Conservation (phyloP, 225 moss, liverwort and hornwort genomes). For the Ulota crispa region DNA sequence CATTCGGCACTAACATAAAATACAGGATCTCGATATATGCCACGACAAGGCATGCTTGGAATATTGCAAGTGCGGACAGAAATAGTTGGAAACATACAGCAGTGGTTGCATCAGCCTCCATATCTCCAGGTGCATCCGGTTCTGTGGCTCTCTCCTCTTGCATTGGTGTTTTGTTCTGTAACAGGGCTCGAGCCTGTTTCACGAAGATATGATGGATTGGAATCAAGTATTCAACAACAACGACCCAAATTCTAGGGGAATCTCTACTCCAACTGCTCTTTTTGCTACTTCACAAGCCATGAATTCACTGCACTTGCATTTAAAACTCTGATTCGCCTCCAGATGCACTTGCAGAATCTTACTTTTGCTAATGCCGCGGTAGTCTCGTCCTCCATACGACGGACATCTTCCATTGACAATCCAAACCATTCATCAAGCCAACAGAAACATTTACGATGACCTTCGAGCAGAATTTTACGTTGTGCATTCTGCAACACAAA, state of each 20-base stretch:
- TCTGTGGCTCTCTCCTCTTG: constrained; percentile 32
- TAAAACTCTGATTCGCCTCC: not conserved
- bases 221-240: not conserved
- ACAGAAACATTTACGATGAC: constrained; percentile 93
- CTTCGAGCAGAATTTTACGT: constrained; percentile 77
- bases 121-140: constrained; percentile 19
- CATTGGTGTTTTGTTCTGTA: constrained; percentile 36
- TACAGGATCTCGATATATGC: not conserved
- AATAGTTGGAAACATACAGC: constrained; percentile 21
- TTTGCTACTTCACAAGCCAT: not conserved
- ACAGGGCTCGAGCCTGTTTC: constrained; percentile 58
- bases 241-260: not conserved
- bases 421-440: constrained; percentile 98
- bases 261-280: not conserved
- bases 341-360: constrained; percentile 12
- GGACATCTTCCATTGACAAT: constrained; percentile 85
- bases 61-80: not conserved
- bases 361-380: constrained; percentile 63
- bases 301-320: not conserved
- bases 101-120: constrained; percentile 14
- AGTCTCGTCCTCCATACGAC: constrained; percentile 83
- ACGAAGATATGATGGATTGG: not conserved
- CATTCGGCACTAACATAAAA: constrained; percentile 5
- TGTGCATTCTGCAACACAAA: constrained; percentile 63
- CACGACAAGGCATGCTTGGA: not conserved